phyloP scores from a whole-genome alignment of 352 stramenopile genomes.

The Phytophthora capsici region DNA sequence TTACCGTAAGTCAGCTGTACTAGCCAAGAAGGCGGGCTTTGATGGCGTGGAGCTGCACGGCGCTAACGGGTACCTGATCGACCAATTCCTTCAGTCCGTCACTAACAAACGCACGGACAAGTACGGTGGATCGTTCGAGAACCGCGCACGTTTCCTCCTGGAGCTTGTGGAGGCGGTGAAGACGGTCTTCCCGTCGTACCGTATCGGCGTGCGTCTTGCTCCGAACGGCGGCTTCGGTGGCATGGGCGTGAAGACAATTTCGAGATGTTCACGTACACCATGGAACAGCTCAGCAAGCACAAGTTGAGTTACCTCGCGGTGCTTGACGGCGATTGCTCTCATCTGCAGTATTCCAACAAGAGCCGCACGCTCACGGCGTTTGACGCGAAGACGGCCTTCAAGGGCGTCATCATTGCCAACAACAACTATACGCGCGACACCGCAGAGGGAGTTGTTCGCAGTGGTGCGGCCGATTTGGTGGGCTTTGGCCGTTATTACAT shows the following conservation, averaged over 20 bases:
- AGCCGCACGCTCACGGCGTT: conserved; percentile 28
- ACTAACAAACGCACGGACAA: conserved; percentile 85
- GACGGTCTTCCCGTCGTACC: conserved; percentile 27
- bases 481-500: conserved; percentile 62
- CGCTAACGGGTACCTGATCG: conserved; percentile 92
- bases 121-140: conserved; percentile 40
- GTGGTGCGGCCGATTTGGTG: conserved; percentile 44
- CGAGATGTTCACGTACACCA: conserved; percentile 45
- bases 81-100: conserved; percentile 82
- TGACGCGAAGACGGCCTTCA: conserved; percentile 43
- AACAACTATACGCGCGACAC: conserved; percentile 44
- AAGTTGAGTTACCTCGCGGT: conserved; percentile 44
- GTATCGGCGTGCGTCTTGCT: conserved; percentile 42
- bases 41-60: conserved; percentile 63
- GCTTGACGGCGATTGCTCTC: conserved; percentile 20
- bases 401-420: conserved; percentile 41
- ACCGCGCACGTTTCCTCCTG: conserved; percentile 57
- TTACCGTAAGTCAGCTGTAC: conserved; percentile 58
- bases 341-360: conserved; percentile 30
- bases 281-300: conserved; percentile 39
- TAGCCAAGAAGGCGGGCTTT: conserved; percentile 71
- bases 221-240: conserved; percentile 24
- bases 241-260: conserved; percentile 49
- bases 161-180: conserved; percentile 70
- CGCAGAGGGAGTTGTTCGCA: conserved; percentile 40